phyloP scores from a whole-genome alignment of 2,329 filamentous ascomycete genomes.

The Pseudogymnoascus verrucosus region DNA sequence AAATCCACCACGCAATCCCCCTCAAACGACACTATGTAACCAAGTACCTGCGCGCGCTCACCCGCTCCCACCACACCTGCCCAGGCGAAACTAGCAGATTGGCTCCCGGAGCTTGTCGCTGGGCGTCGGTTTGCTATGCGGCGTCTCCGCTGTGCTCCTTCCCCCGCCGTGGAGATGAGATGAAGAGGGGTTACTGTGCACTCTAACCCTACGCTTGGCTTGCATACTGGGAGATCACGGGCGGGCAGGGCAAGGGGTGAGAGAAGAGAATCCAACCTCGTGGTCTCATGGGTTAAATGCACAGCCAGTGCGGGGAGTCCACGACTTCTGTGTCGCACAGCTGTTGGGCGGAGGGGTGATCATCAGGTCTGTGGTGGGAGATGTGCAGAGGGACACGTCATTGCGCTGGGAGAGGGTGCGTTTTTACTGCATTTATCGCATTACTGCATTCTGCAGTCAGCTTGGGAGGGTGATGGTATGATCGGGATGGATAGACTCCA shows the following conservation, averaged over 20 bases:
- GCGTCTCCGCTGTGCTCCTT: not conserved
- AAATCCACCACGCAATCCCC: not conserved
- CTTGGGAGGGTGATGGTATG: not conserved
- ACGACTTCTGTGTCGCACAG: not conserved
- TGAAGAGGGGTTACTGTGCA: not conserved
- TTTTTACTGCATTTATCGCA: not conserved
- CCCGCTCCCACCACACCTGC: not conserved
- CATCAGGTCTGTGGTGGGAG: not conserved
- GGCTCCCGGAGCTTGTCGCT: not conserved
- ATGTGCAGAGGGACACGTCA: not conserved
- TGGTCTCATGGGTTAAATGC: not conserved
- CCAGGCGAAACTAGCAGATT: not conserved
- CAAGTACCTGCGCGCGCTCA: not conserved
- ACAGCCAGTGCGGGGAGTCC: not conserved
- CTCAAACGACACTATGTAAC: not conserved
- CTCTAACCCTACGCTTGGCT: not conserved
- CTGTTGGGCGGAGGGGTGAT: not conserved
- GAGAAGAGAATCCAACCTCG: not conserved
- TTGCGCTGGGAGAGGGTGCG: not conserved
- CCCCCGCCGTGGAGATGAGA: not conserved
- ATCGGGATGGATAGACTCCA: not conserved
- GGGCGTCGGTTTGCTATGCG: not conserved
- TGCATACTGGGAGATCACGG: not conserved
- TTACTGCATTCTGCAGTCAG: constrained; percentile 2
- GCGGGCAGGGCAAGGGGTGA: not conserved